These are phyloP conservation scores for Trichoderma lentiforme DNA, from an alignment of 2,329 filamentous ascomycete genomes.

Conservation along the genomic window DNA sequence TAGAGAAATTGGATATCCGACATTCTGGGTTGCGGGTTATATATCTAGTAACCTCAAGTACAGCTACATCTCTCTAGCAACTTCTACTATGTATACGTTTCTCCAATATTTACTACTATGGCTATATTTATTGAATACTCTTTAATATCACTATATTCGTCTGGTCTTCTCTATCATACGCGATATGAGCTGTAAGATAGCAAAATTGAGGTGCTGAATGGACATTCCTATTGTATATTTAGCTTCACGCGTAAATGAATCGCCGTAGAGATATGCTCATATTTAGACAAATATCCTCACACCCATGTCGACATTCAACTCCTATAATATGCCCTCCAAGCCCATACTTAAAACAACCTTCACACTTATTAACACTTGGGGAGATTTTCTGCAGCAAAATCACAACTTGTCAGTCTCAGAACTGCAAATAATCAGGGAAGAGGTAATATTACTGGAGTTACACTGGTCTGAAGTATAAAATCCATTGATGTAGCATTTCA, in stretches of 20 bases:
- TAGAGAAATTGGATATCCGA: too few species aligned
- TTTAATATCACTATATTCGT: too few species aligned
- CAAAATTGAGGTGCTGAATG: neutral
- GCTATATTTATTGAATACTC: too few species aligned
- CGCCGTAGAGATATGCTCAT: too few species aligned
- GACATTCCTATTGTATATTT: neutral
- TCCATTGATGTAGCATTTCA: constrained; percentile 8
- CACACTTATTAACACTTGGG: neutral
- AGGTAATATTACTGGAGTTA: neutral
- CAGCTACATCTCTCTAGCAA: too few species aligned
- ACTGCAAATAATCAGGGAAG: neutral
- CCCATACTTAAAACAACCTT: neutral
- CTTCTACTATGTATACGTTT: too few species aligned
- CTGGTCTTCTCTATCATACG: too few species aligned
- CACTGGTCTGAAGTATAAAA: constrained; percentile 3
- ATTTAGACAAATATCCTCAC: too few species aligned
- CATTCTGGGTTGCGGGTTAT: too few species aligned
- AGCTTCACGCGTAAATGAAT: neutral
- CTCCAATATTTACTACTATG: too few species aligned
- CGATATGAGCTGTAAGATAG: neutral
- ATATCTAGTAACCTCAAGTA: too few species aligned
- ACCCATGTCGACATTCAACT: too few species aligned
- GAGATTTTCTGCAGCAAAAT: neutral
- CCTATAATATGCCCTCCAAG: neutral
- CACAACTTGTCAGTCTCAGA: neutral